These are phyloP conservation scores for Dothideomycetes sp. DNA, from an alignment of 2,329 filamentous ascomycete genomes.

Conservation along the genomic window DNA sequence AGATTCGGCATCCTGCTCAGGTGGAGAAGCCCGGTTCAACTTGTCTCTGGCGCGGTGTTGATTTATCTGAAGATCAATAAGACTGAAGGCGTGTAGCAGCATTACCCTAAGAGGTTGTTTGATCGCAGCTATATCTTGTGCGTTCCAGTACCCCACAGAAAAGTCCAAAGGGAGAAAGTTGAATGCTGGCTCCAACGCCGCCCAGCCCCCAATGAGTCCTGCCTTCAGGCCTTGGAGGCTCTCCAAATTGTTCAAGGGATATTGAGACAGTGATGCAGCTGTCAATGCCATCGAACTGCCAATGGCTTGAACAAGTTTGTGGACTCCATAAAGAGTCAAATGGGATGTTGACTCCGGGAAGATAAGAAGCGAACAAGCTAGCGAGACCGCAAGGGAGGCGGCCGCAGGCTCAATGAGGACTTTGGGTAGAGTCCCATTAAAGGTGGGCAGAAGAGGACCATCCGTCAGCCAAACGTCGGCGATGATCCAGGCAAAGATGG, in stretches of 20 bases:
- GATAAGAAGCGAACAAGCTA: slow-evolving; percentile 8
- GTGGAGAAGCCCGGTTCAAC: neutral
- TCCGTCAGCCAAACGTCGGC: slow-evolving; percentile 7
- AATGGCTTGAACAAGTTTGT: slow-evolving; percentile 5
- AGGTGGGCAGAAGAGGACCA: slow-evolving; percentile 6
- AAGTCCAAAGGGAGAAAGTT: slow-evolving; percentile 38
- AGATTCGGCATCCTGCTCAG: neutral
- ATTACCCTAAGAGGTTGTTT: slow-evolving; percentile 26
- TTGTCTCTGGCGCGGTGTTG: slow-evolving; percentile 2
- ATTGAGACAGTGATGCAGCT: neutral
- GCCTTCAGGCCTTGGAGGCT: slow-evolving; percentile 5
- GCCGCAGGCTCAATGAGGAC: slow-evolving; percentile 8
- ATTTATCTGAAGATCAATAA: slow-evolving; percentile 5
- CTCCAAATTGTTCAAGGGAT: slow-evolving; percentile 4
- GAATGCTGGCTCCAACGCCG: slow-evolving; percentile 1
- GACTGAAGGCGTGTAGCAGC: slow-evolving; percentile 15
- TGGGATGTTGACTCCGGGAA: slow-evolving; percentile 9
- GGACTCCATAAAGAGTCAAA: slow-evolving; percentile 4
- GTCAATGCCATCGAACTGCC: slow-evolving; percentile 1
- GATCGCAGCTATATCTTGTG: slow-evolving; percentile 31
- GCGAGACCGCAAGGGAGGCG: slow-evolving; percentile 4
- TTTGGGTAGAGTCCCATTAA: slow-evolving; percentile 7
- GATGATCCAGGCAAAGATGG: slow-evolving; percentile 9
- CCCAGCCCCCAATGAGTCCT: slow-evolving; percentile 6
- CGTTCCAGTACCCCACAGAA: slow-evolving; percentile 34